Base-by-base conservation (phyloP, 805 yeast genomes). In the Zygosaccharomyces lentus region DNA sequence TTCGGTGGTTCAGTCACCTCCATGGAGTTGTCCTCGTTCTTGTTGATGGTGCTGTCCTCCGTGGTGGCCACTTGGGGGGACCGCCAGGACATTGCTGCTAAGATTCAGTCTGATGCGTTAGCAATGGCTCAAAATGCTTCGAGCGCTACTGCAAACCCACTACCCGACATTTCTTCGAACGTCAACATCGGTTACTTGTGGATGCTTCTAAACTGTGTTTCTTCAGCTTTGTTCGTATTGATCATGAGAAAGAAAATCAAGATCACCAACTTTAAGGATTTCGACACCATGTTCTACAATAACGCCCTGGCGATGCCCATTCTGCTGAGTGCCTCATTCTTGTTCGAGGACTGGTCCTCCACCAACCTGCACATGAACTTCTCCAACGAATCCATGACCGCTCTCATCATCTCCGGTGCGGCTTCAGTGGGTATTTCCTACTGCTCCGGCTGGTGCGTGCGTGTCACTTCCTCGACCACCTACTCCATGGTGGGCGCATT, bases 401-500 rank as follows among this genome's bases (percentile, higher is more conserved):
- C 82, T 37, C 90, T 93, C 96, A 61, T 93, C 52, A 78, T 91
- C 64, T 87, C 96, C 30, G 99, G 99, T 69, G 79, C 87, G 57
- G 84, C 95, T 37, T 84, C 97, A 26, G 96, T 93, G 44, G 97
- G 96, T 73, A 93, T 93, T 67, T 91, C 98, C 37, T 93, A 93
- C 80, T 88, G 96, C 71, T 89, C 98, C 9, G 99, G 97, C 51
- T 93, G 99, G 99, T 93, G 99, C 80, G 96, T 93, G 55, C 87
- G 99, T 74, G 98, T 93, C 54, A 93, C 99, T 36, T 88, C 97
- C 17, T 90, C 98, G 23, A 93, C 99, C 46, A 93, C 99, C 46
- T 93, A 93, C 75, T 88, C 96, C 45, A 93, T 93, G 99, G 98
- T 93, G 49, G 99, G 99, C 69, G 99, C 99, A 45, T 80, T 93